These are phyloP conservation scores for Dicorynia guianensis DNA, from an alignment of 306 rosid genomes.

Conservation along the genomic window DNA sequence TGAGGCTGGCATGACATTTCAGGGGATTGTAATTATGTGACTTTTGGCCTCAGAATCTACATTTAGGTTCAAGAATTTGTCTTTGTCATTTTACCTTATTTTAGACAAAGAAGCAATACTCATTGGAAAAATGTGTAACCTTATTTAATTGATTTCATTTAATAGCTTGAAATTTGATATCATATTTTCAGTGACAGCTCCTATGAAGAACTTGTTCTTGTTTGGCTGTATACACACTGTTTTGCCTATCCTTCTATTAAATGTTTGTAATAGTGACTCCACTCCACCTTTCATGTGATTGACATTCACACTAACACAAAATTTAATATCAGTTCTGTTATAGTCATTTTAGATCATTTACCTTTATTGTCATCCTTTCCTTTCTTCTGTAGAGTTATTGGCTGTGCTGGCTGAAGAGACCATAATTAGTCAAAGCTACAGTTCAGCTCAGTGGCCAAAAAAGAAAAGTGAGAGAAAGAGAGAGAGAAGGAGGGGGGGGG, in stretches of 20 bases:
- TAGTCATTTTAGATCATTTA: no score
- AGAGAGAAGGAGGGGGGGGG: background rate
- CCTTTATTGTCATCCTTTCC: no score
- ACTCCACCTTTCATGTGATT: background rate
- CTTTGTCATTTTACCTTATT: background rate
- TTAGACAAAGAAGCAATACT: slow-evolving; percentile 8
- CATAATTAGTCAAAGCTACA: background rate
- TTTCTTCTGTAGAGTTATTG: no score
- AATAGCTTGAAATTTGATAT: background rate
- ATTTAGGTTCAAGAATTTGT: background rate
- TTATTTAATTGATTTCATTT: slow-evolving; percentile 1
- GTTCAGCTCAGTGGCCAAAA: slow-evolving; percentile 2
- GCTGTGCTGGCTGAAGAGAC: no score
- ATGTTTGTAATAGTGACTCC: slow-evolving; percentile 16
- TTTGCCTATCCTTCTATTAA: slow-evolving; percentile 3
- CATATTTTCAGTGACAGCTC: background rate
- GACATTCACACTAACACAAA: no score
- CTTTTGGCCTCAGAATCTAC: slow-evolving; percentile 17
- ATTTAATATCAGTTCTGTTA: no score
- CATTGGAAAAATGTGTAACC: background rate
- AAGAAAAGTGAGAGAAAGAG: background rate
- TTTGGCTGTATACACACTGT: background rate
- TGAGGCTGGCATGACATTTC: slow-evolving; percentile 5
- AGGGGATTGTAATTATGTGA: slow-evolving; percentile 1
- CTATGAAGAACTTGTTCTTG: background rate